Conservation (phyloP, 495 filamentous ascomycete species). For the Xylaria cubensis region DNA sequence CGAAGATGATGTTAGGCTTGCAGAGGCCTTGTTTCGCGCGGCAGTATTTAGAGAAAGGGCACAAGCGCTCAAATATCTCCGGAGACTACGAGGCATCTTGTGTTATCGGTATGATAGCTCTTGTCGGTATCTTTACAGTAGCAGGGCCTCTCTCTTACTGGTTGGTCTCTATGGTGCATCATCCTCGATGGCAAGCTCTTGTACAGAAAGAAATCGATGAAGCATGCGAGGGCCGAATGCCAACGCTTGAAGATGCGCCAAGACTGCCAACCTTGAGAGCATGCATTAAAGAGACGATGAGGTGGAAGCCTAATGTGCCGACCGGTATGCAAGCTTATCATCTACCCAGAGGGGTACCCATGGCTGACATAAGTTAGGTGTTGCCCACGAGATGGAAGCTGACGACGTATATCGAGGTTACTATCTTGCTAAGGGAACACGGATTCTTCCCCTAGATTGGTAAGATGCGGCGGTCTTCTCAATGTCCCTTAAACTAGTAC, state of each 20-base stretch:
- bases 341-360: neutral
- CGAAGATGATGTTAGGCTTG: slow-evolving; percentile 34
- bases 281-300: slow-evolving; percentile 60
- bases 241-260: slow-evolving; percentile 50
- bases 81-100: slow-evolving; percentile 50
- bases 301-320: slow-evolving; percentile 61
- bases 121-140: slow-evolving; percentile 54
- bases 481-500: neutral
- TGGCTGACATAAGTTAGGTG: slow-evolving; percentile 33
- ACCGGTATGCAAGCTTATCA: slow-evolving; percentile 37
- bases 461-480: slow-evolving; percentile 13
- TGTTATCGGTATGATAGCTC: slow-evolving; percentile 50
- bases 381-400: slow-evolving; percentile 55
- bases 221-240: slow-evolving; percentile 51
- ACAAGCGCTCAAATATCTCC: slow-evolving; percentile 44
- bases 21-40: slow-evolving; percentile 46
- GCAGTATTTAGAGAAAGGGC: slow-evolving; percentile 46
- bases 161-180: slow-evolving; percentile 49
- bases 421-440: slow-evolving; percentile 53
- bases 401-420: slow-evolving; percentile 54
- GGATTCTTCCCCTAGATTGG: slow-evolving; percentile 60
- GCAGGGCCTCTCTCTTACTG: slow-evolving; percentile 51
- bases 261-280: slow-evolving; percentile 57
- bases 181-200: slow-evolving; percentile 48
- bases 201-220: slow-evolving; percentile 61